A percentile compares a stretch with the other conserved stretches of the same genome.
phyloP scores from a whole-genome alignment of 1,284 basidiomycete species.

The Xerocomus amazonicus region DNA sequence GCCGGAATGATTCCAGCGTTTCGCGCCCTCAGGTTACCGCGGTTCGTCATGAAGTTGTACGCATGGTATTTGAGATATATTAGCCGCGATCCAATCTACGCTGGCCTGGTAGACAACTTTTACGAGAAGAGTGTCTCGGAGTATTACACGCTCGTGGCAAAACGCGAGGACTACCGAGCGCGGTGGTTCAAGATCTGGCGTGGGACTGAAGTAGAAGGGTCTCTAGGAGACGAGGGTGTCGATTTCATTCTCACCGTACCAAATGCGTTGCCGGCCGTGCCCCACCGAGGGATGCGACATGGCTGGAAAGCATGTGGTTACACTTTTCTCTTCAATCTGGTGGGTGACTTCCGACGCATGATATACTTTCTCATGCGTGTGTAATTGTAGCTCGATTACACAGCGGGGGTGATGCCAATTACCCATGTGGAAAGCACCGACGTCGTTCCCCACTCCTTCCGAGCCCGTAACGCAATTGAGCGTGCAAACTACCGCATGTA shows the following conservation, averaged over 20 bases:
- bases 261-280: slow-evolving; percentile 54
- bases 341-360: slow-evolving; percentile 15
- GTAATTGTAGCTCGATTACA: slow-evolving; percentile 47
- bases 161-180: slow-evolving; percentile 41
- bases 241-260: slow-evolving; percentile 62
- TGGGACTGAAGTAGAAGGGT: slow-evolving; percentile 20
- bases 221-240: slow-evolving; percentile 37
- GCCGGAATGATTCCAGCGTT: slow-evolving; percentile 33
- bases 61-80: slow-evolving; percentile 32
- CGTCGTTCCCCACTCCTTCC: slow-evolving; percentile 27
- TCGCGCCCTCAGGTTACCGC: slow-evolving; percentile 27
- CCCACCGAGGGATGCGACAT: slow-evolving; percentile 41
- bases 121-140: slow-evolving; percentile 42
- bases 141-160: slow-evolving; percentile 41
- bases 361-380: neutral
- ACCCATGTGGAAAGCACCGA: slow-evolving; percentile 51
- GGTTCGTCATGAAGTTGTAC: slow-evolving; percentile 31
- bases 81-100: slow-evolving; percentile 27
- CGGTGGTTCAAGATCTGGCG: slow-evolving; percentile 54
- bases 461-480: slow-evolving; percentile 33
- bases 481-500: slow-evolving; percentile 47
- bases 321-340: slow-evolving; percentile 44
- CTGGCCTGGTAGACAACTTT: slow-evolving; percentile 38
- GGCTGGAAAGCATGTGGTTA: slow-evolving; percentile 43
- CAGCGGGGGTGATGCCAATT: slow-evolving; percentile 59